Evolutionary conservation across 225 moss, liverwort and hornwort genomes (phyloP).

Genomic region (Physcomitrellopsis africana): DNA sequence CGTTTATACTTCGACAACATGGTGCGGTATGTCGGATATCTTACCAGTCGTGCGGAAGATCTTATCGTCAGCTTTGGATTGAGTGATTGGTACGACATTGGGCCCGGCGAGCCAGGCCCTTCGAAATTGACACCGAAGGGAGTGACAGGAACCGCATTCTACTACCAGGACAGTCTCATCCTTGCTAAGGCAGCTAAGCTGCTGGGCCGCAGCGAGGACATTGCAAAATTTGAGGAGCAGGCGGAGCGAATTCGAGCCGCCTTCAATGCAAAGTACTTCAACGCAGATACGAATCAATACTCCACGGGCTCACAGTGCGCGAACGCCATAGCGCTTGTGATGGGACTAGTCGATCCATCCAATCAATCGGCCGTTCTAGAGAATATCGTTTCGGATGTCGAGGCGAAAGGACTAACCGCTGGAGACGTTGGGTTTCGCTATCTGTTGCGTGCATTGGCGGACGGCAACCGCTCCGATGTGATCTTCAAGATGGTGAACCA

Average conservation of each 20-base stretch:
- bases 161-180: conserved; percentile 44
- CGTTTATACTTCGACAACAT: conserved; percentile 46
- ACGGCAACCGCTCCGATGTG: conserved; percentile 60
- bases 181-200: conserved; percentile 47
- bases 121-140: conserved; percentile 57
- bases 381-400: conserved; percentile 47
- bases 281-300: conserved; percentile 46
- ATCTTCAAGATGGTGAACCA: conserved; percentile 44
- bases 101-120: conserved; percentile 48
- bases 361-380: conserved; percentile 40
- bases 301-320: conserved; percentile 60
- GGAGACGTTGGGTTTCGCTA: conserved; percentile 60
- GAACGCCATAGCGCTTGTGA: conserved; percentile 55
- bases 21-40: conserved; percentile 50
- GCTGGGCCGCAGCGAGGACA: conserved; percentile 43
- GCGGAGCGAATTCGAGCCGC: conserved; percentile 48
- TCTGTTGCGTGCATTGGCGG: conserved; percentile 56
- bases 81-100: conserved; percentile 67
- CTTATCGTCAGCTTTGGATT: conserved; percentile 55
- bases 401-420: conserved; percentile 48
- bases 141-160: conserved; percentile 59
- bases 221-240: conserved; percentile 34
- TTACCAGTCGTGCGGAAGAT: conserved; percentile 39
- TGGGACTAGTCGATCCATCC: conserved; percentile 40
- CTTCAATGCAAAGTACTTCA: conserved; percentile 48